Evolutionary conservation across 176 grass and related monocot genomes (phyloP).

Genomic region (Chloris gayana): DNA sequence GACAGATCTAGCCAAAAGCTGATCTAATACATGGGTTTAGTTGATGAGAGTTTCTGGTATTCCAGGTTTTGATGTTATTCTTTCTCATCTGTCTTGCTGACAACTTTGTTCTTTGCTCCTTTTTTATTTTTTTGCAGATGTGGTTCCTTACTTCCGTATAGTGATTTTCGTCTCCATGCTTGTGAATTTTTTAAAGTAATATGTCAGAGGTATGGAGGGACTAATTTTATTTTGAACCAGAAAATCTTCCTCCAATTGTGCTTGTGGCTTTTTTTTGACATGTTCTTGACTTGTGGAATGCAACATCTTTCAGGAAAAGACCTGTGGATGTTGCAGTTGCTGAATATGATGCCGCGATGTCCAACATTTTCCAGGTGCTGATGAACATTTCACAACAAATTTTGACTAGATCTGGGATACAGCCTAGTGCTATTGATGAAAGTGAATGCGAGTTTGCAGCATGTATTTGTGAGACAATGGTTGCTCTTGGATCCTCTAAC

Average conservation of each 20-base stretch:
- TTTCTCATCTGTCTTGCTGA: conserved; percentile 25
- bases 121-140: conserved; percentile 65
- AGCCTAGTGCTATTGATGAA: conserved; percentile 71
- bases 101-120: conserved; percentile 26
- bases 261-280: conserved; percentile 26
- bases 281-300: conserved; percentile 31
- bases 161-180: conserved; percentile 90
- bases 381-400: conserved; percentile 91
- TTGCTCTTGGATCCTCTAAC: conserved; percentile 93
- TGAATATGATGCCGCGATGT: conserved; percentile 91
- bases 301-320: conserved; percentile 69
- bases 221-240: conserved; percentile 16
- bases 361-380: conserved; percentile 78
- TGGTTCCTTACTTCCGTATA: conserved; percentile 77
- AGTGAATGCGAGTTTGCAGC: conserved; percentile 81
- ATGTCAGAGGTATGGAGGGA: conserved; percentile 76
- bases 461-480: conserved; percentile 88
- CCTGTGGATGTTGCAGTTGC: conserved; percentile 70
- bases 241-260: conserved; percentile 9
- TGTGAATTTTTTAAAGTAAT: conserved; percentile 96
- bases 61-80: neutral
- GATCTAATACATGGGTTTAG: conserved; percentile 92
- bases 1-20: conserved; percentile 88
- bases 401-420: conserved; percentile 68
- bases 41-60: conserved; percentile 21